A percentile compares a stretch with the other conserved stretches of the same genome.
phyloP scores from a whole-genome alignment of 2,329 filamentous ascomycete species.

The Monilinia aucupariae region DNA sequence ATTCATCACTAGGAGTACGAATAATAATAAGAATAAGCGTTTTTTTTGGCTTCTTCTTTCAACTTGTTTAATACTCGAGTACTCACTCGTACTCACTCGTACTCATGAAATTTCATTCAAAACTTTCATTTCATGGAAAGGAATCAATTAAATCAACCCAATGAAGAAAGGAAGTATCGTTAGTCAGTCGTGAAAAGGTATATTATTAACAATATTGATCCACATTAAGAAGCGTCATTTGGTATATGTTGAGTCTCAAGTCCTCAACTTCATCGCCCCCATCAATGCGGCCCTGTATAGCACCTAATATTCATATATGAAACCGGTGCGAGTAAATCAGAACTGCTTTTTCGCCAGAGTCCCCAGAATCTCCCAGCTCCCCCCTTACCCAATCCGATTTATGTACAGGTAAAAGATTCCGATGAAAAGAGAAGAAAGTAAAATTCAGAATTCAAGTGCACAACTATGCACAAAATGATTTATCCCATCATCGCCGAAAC shows the following conservation, averaged over 20 bases:
- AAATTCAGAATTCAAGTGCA: neutral
- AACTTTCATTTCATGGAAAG: too few relatives aligned
- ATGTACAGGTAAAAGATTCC: neutral
- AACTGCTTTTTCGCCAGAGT: neutral
- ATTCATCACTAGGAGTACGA: too few relatives aligned
- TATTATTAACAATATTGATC: slow-evolving; percentile 11
- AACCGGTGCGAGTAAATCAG: neutral
- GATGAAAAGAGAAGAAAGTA: neutral
- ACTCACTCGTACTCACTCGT: too few relatives aligned
- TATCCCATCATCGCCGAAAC: neutral
- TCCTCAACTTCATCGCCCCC: neutral
- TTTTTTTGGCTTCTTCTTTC: too few relatives aligned
- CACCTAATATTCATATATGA: slow-evolving; percentile 1
- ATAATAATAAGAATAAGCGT: too few relatives aligned
- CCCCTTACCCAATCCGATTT: neutral
- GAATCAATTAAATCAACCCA: too few relatives aligned
- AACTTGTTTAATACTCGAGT: too few relatives aligned
- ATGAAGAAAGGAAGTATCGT: neutral
- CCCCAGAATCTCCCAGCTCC: neutral
- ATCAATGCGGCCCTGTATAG: neutral
- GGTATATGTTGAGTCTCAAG: neutral
- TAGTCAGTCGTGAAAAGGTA: neutral
- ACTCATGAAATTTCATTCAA: too few relatives aligned
- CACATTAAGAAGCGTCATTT: neutral
- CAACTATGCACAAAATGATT: neutral